A percentile compares a stretch with the other conserved stretches of the same genome.
phyloP scores from a whole-genome alignment of 2,329 filamentous ascomycete genomes.

The Dissoconium aciculare region DNA sequence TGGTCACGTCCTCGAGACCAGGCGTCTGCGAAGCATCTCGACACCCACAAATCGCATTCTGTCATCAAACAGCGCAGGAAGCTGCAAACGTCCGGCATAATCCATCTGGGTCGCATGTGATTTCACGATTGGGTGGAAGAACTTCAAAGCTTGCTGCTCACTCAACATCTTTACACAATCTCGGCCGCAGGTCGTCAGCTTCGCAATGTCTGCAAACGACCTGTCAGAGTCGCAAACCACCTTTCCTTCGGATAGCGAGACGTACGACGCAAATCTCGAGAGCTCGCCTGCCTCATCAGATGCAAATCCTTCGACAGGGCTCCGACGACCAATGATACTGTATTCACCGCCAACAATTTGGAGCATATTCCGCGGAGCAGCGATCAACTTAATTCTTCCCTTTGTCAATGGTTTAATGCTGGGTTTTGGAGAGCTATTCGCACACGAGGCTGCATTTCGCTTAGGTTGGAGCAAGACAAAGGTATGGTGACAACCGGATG shows the following conservation, averaged over 20 bases:
- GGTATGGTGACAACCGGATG: slow-evolving; percentile 39
- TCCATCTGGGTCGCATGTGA: too few relatives aligned
- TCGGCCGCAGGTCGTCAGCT: too few relatives aligned
- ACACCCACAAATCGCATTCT: too few relatives aligned
- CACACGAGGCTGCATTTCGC: slow-evolving; percentile 85
- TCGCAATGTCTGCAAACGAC: slow-evolving; percentile 35
- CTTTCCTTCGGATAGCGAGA: slow-evolving; percentile 70
- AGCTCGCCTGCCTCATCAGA: slow-evolving; percentile 37
- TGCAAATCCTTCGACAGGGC: slow-evolving; percentile 43
- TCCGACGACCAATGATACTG: slow-evolving; percentile 57
- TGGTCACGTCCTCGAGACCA: too few relatives aligned
- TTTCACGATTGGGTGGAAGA: too few relatives aligned
- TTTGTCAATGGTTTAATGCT: slow-evolving; percentile 98
- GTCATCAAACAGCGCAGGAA: too few relatives aligned
- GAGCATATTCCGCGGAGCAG: slow-evolving; percentile 71
- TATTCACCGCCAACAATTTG: slow-evolving; percentile 82
- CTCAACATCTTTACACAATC: too few relatives aligned
- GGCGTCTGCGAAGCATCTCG: too few relatives aligned
- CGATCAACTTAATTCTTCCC: slow-evolving; percentile 87
- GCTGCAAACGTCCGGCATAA: too few relatives aligned
- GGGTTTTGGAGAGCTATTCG: slow-evolving; percentile 91
- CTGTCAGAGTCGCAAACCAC: slow-evolving; percentile 61
- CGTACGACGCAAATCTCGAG: slow-evolving; percentile 47
- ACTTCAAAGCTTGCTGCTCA: too few relatives aligned
- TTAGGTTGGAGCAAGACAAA: slow-evolving; percentile 89